Evolutionary conservation across 306 rosid species (phyloP).

Genomic region (Sindora glabra): DNA sequence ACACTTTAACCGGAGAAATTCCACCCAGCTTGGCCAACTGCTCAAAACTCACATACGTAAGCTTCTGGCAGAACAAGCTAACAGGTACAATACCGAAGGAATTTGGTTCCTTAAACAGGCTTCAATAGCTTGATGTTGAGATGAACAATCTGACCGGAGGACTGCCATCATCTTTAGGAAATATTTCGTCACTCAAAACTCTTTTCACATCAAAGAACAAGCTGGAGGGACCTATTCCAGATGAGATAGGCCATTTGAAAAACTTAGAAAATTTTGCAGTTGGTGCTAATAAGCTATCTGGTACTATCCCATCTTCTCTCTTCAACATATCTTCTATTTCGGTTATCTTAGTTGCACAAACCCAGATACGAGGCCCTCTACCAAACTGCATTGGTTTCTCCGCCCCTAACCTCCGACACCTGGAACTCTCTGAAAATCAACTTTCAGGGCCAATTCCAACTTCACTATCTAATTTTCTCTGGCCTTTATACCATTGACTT

Average conservation of each 20-base stretch:
- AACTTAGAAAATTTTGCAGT: background rate
- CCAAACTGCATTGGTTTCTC: background rate
- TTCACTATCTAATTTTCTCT: background rate
- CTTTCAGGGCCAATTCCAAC: background rate
- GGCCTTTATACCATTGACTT: background rate
- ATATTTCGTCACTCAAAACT: background rate
- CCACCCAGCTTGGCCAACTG: background rate
- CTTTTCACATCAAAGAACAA: background rate
- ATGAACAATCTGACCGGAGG: background rate
- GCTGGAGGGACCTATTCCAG: conserved; percentile 3
- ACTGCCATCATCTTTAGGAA: conserved; percentile 1
- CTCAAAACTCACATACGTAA: background rate
- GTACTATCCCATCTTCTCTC: conserved; percentile 16
- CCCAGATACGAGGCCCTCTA: background rate
- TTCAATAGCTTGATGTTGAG: fast-evolving
- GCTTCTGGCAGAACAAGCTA: background rate
- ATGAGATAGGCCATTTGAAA: background rate
- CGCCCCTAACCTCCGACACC: background rate
- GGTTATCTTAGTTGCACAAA: fast-evolving
- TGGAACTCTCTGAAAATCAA: background rate
- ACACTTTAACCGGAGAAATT: conserved; percentile 5
- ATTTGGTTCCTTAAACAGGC: background rate
- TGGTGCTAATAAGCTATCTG: background rate
- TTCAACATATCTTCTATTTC: conserved; percentile 8
- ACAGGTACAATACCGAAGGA: background rate